Conservation (phyloP, 352 stramenopile genomes). For the Phytophthora citrophthora region DNA sequence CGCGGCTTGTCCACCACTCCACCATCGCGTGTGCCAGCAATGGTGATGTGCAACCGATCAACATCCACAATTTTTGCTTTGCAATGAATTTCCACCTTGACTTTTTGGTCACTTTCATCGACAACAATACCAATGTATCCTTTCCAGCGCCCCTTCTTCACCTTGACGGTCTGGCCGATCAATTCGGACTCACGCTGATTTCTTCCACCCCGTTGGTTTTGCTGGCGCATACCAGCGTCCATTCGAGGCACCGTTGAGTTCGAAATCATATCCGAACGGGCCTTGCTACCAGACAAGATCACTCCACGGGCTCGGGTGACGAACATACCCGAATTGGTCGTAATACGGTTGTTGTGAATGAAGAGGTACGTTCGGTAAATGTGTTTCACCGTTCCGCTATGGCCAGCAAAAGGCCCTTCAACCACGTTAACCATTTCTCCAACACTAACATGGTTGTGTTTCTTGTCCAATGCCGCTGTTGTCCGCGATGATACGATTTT, state of each 20-base stretch:
- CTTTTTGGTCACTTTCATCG: conserved; percentile 88
- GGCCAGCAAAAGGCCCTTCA: conserved; percentile 78
- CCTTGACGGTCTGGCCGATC: conserved; percentile 90
- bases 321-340: conserved; percentile 90
- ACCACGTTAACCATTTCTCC: conserved; percentile 92
- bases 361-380: conserved; percentile 92
- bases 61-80: conserved; percentile 91
- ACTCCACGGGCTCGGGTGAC: conserved; percentile 85
- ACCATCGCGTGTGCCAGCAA: conserved; percentile 82
- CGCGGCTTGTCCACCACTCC: conserved; percentile 76
- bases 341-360: conserved; percentile 91
- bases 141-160: conserved; percentile 93
- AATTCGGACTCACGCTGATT: conserved; percentile 80
- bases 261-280: conserved; percentile 85
- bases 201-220: conserved; percentile 56
- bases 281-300: conserved; percentile 87
- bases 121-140: conserved; percentile 93
- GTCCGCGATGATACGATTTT: conserved; percentile 88
- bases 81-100: conserved; percentile 93
- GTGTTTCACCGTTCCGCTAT: conserved; percentile 92
- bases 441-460: conserved; percentile 90
- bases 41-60: conserved; percentile 74
- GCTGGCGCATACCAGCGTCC: conserved; percentile 51
- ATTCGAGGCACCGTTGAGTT: conserved; percentile 80
- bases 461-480: conserved; percentile 86